Conservation (phyloP, 2,329 filamentous ascomycete genomes). For the Sporothrix pseudoabietina region DNA sequence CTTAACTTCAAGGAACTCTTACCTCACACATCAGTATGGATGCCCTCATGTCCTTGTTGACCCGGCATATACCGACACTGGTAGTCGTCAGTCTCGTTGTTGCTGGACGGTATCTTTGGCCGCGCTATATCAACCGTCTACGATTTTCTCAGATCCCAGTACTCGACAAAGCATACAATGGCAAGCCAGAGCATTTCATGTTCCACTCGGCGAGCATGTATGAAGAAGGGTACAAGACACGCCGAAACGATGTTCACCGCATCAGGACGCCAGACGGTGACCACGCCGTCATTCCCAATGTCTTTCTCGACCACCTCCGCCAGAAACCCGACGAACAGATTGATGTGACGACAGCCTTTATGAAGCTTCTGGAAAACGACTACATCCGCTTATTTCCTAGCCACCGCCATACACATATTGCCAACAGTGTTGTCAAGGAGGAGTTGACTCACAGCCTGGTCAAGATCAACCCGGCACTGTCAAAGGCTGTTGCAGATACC, state of each 20-base stretch:
- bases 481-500: conserved; percentile 33
- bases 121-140: background rate
- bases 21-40: background rate
- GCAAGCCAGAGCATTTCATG: background rate
- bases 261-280: background rate
- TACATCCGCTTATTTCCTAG: conserved; percentile 13
- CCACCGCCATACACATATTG: conserved; percentile 25
- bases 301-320: background rate
- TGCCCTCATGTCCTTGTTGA: background rate
- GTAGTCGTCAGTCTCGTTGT: background rate
- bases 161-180: background rate
- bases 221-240: background rate
- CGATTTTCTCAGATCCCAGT: background rate
- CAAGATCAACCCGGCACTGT: conserved; percentile 24
- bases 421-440: conserved; percentile 27
- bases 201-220: background rate
- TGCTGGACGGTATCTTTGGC: background rate
- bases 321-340: background rate
- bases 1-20: no score
- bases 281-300: background rate
- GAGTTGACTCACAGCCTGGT: conserved; percentile 29
- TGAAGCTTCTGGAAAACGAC: conserved; percentile 3
- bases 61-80: background rate
- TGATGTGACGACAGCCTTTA: background rate
- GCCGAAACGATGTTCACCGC: background rate